Conservation (phyloP, 2,329 filamentous ascomycete genomes). For the Neoarthrinium moseri region DNA sequence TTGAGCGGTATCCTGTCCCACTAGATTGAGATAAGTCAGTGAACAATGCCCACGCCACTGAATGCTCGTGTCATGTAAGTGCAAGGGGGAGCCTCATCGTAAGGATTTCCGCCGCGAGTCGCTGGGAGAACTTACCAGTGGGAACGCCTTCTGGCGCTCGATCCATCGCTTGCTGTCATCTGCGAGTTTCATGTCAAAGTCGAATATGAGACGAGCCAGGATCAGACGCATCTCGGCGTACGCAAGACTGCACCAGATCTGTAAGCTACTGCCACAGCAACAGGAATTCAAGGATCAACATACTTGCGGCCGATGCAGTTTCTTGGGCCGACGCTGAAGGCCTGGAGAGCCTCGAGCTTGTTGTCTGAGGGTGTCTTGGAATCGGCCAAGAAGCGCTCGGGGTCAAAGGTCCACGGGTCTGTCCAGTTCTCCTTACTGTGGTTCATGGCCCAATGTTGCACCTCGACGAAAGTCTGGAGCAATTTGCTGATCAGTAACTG, state of each 20-base stretch:
- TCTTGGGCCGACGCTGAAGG: slow-evolving; percentile 35
- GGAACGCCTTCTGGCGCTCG: slow-evolving; percentile 3
- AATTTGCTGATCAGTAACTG: not conserved
- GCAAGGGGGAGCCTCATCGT: not conserved
- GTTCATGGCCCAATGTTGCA: slow-evolving; percentile 36
- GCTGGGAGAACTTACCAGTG: too few relatives aligned
- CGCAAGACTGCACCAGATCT: slow-evolving; percentile 1
- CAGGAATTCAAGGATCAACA: slow-evolving; percentile 8
- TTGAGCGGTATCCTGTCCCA: slow-evolving; percentile 9
- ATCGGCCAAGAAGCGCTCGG: slow-evolving; percentile 34
- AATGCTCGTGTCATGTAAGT: not conserved
- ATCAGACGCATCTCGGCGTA: slow-evolving; percentile 15
- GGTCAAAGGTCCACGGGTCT: slow-evolving; percentile 35
- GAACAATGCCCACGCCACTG: not conserved
- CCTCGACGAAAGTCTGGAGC: slow-evolving; percentile 31
- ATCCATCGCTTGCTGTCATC: slow-evolving; percentile 8
- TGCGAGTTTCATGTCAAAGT: slow-evolving; percentile 11
- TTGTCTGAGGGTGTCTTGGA: slow-evolving; percentile 24
- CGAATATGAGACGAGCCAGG: slow-evolving; percentile 10
- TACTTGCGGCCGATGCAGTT: slow-evolving; percentile 40
- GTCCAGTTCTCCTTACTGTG: slow-evolving; percentile 35
- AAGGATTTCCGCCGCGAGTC: not conserved
- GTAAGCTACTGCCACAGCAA: not conserved
- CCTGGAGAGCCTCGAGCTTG: slow-evolving; percentile 28
- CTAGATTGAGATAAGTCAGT: not conserved